Evolutionary conservation across 805 yeast genomes (phyloP), one percentile per base, ranked within the genome.

Genomic region (Hanseniaspora jakobsenii): DNA sequence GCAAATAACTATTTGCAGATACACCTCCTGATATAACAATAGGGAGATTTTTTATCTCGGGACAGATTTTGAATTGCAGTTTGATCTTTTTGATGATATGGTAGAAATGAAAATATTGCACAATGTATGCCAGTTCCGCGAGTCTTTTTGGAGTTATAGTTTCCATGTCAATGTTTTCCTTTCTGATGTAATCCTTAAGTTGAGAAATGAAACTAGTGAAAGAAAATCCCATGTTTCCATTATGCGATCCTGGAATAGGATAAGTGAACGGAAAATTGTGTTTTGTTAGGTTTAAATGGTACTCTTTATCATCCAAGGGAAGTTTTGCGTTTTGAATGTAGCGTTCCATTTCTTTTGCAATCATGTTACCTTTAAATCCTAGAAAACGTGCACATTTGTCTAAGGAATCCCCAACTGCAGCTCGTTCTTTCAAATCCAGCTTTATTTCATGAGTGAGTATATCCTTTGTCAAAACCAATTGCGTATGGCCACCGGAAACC

Each of bases 11-110:
- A 55, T 87, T 91, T 1, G 95, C 77, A 0, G 89, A 94, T 1
- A 91, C 98, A 5, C 98, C 98, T 8, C 98, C 98, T 0, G 97
- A 81, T 46, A 86, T 77, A 1, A 91, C 82, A 53, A 87, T 71
- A 13, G 62, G 58, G 10, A 74, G 70, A 29, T 49, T 31, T 6
- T 30, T 16, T 18, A 3, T 60, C 66, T 2, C 49, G 51, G 23
- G 78, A 4, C 14, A 56, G 53, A 17, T 14, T 10, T 13, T 9
- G 19, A 8, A 77, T 51, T 0, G 81, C 70, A 0, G 75, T 44
- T 70, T 66, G 2, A 83, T 65, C 50, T 86, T 77, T 24, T 76
- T 72, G 1, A 79, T 61, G 10, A 86, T 67, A 59, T 91, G 98
- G 31, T 70, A 66, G 56, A 89, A 85, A 2, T 83, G 66, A 0